Percentiles rank a stretch among this genome's conserved stretches.
Evolutionary conservation across 345 rosid species (phyloP).

Genomic region (Eucalyptus regnans): DNA sequence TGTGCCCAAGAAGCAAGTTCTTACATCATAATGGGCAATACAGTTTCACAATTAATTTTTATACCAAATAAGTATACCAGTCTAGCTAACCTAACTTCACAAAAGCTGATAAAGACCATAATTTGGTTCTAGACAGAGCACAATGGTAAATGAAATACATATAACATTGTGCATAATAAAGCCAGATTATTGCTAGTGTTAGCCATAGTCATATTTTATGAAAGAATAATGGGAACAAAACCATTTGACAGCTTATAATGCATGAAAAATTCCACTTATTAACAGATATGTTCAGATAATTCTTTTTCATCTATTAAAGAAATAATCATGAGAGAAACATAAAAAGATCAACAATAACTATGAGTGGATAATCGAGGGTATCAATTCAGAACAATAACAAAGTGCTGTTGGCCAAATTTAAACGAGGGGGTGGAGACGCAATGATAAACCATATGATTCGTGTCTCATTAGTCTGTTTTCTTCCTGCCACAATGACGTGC

Average conservation of each 20-base stretch:
- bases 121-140: background rate
- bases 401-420: background rate
- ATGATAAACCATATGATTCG: slow-evolving; percentile 15
- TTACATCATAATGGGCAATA: too few relatives aligned
- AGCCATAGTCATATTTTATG: background rate
- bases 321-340: background rate
- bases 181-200: background rate
- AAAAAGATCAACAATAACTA: background rate
- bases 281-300: background rate
- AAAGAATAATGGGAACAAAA: background rate
- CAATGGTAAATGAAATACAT: background rate
- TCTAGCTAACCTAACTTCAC: background rate
- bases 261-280: background rate
- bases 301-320: background rate
- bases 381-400: background rate
- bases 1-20: background rate
- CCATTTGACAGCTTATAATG: background rate
- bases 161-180: background rate
- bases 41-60: too few relatives aligned
- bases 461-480: slow-evolving; percentile 31
- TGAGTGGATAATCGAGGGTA: background rate
- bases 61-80: too few relatives aligned
- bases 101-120: background rate
- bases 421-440: background rate
- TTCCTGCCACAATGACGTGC: slow-evolving; percentile 27